A percentile compares a stretch with the other conserved stretches of the same genome.
Conservation (phyloP, 306 rosid species). For the Oemleria cerasiformis region DNA sequence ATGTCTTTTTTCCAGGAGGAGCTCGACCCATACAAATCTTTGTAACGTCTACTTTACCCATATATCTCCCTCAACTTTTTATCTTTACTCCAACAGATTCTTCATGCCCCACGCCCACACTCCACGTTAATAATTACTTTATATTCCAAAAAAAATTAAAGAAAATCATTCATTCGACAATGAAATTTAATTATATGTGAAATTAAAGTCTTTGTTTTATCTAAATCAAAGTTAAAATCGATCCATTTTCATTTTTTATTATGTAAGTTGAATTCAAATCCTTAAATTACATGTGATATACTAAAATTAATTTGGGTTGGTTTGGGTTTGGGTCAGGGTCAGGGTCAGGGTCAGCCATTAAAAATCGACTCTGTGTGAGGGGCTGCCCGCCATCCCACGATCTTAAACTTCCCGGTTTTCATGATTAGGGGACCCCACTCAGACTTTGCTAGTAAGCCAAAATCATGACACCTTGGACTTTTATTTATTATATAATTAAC, state of each 20-base stretch:
- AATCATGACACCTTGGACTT: conserved; percentile 69
- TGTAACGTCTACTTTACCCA: conserved; percentile 74
- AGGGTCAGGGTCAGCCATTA: neutral
- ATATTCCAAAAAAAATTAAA: neutral
- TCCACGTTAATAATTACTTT: neutral
- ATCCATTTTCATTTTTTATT: too few species aligned
- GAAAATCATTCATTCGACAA: neutral
- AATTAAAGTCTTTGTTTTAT: neutral
- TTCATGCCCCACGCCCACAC: conserved; percentile 6
- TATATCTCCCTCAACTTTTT: conserved; percentile 42
- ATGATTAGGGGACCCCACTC: conserved; percentile 74
- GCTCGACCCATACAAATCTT: conserved; percentile 39
- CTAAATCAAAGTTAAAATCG: too few species aligned
- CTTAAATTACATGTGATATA: too few species aligned
- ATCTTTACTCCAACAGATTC: conserved; percentile 35
- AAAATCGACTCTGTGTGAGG: neutral
- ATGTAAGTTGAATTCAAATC: too few species aligned
- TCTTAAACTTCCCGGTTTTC: conserved; percentile 48
- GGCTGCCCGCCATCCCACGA: conserved; percentile 61
- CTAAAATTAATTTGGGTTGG: too few species aligned
- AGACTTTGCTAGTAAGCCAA: conserved; percentile 85
- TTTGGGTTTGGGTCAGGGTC: too few species aligned
- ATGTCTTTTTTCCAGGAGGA: conserved; percentile 41
- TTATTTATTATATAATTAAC: conserved; percentile 24
- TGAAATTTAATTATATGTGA: neutral